These are phyloP conservation scores for Chaetoscypha palmicola DNA, from an alignment of 2,329 filamentous ascomycete species.

Conservation along the genomic window DNA sequence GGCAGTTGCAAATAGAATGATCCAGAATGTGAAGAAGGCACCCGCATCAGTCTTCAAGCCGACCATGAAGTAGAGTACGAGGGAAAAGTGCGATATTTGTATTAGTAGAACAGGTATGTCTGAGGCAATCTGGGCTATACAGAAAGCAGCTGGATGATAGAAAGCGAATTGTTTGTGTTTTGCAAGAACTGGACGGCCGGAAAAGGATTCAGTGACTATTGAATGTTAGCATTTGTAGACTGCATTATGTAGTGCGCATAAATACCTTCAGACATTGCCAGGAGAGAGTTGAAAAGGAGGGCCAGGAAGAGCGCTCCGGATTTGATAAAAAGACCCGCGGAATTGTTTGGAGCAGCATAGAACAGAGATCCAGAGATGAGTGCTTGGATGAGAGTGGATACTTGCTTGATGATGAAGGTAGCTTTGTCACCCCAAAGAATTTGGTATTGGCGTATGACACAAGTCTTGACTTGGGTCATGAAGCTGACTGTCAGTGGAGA, in stretches of 20 bases:
- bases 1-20: constrained; percentile 43
- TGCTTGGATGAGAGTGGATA: constrained; percentile 49
- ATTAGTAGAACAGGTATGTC: constrained; percentile 50
- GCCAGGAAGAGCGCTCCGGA: constrained; percentile 58
- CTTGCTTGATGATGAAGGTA: constrained; percentile 56
- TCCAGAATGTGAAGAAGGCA: constrained; percentile 57
- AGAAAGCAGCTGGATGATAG: constrained; percentile 51
- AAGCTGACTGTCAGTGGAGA: constrained; percentile 53
- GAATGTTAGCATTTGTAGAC: neutral
- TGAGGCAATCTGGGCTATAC: constrained; percentile 49
- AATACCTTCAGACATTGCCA: constrained; percentile 53
- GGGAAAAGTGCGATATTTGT: constrained; percentile 50
- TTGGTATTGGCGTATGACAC: constrained; percentile 54
- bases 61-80: constrained; percentile 59
- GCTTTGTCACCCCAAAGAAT: constrained; percentile 59
- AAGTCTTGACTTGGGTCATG: constrained; percentile 47
- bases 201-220: constrained; percentile 52
- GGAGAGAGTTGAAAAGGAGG: constrained; percentile 53
- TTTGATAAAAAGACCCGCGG: constrained; percentile 56
- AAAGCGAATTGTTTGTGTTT: constrained; percentile 53
- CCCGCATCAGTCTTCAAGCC: constrained; percentile 44
- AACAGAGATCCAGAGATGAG: constrained; percentile 61
- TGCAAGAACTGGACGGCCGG: constrained; percentile 49
- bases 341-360: constrained; percentile 53
- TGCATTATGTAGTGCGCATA: neutral